phyloP scores from a whole-genome alignment of 1,284 basidiomycete species.

The Inonotus hispidus region DNA sequence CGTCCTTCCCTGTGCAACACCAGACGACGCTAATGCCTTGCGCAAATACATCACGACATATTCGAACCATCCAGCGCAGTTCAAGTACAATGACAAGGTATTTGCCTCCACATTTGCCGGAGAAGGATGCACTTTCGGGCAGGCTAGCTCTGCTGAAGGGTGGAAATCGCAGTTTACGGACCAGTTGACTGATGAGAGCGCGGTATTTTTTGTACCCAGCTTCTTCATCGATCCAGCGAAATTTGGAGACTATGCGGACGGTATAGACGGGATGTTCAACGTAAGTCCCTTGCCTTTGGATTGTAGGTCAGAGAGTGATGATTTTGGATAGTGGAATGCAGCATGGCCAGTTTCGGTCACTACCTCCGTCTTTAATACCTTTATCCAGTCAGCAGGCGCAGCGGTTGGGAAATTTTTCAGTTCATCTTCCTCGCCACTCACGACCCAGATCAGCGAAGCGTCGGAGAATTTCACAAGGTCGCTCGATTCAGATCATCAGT shows the following conservation, averaged over 20 bases:
- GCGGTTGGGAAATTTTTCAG: constrained; percentile 20
- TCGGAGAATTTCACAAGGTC: constrained; percentile 40
- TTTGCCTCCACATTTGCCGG: constrained; percentile 79
- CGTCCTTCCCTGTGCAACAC: constrained; percentile 49
- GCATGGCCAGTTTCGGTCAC: constrained; percentile 59
- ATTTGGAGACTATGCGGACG: constrained; percentile 38
- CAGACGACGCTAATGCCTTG: constrained; percentile 50
- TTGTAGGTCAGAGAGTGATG: constrained; percentile 1
- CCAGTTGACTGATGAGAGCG: constrained; percentile 39
- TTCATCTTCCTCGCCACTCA: constrained; percentile 13
- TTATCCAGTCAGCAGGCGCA: constrained; percentile 25
- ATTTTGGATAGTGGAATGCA: constrained; percentile 50
- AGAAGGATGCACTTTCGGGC: constrained; percentile 69
- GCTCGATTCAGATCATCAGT: constrained; percentile 43
- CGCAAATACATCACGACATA: constrained; percentile 55
- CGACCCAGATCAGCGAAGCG: constrained; percentile 29
- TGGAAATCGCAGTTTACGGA: constrained; percentile 55
- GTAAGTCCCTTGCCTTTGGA: constrained; percentile 30
- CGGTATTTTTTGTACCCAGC: constrained; percentile 58
- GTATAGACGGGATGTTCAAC: constrained; percentile 56
- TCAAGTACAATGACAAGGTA: constrained; percentile 50
- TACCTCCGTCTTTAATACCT: constrained; percentile 33
- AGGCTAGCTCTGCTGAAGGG: constrained; percentile 41
- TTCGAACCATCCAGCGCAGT: constrained; percentile 57
- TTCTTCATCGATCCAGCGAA: constrained; percentile 56